These are phyloP conservation scores for Penicillium psychrofluorescens DNA, from an alignment of 495 filamentous ascomycete genomes.

Conservation along the genomic window DNA sequence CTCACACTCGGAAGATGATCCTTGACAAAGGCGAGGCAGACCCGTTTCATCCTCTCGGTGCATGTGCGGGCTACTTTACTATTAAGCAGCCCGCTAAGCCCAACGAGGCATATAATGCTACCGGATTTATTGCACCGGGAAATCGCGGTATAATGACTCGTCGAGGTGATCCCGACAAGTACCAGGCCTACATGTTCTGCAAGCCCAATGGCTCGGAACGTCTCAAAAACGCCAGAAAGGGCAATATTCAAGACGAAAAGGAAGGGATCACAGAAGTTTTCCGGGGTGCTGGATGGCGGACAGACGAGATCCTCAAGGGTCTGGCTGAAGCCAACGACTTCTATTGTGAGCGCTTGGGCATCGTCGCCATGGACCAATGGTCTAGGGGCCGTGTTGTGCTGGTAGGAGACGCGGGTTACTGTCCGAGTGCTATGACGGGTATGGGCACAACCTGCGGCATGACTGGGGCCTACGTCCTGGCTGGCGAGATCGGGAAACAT, in stretches of 20 bases:
- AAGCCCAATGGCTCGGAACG: constrained; percentile 10
- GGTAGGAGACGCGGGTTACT: constrained; percentile 51
- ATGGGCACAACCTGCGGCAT: constrained; percentile 42
- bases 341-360: constrained; percentile 32
- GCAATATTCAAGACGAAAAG: constrained; percentile 23
- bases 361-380: constrained; percentile 37
- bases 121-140: constrained; percentile 20
- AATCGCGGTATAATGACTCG: constrained; percentile 29
- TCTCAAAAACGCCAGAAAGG: constrained; percentile 10
- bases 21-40: constrained; percentile 11
- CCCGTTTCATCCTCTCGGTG: constrained; percentile 15
- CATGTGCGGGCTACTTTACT: constrained; percentile 32
- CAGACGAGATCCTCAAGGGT: constrained; percentile 28
- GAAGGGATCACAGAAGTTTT: constrained; percentile 29
- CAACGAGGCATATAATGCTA: constrained; percentile 27
- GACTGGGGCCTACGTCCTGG: constrained; percentile 45
- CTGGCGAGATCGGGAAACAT: constrained; percentile 40
- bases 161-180: constrained; percentile 22
- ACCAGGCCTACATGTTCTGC: constrained; percentile 32
- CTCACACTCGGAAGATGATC: constrained; percentile 30
- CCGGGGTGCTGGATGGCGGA: constrained; percentile 37
- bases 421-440: constrained; percentile 38
- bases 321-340: constrained; percentile 39
- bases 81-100: constrained; percentile 18
- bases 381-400: constrained; percentile 39